These are phyloP conservation scores for Camelina laxa DNA, from an alignment of 345 rosid genomes.

Conservation along the genomic window DNA sequence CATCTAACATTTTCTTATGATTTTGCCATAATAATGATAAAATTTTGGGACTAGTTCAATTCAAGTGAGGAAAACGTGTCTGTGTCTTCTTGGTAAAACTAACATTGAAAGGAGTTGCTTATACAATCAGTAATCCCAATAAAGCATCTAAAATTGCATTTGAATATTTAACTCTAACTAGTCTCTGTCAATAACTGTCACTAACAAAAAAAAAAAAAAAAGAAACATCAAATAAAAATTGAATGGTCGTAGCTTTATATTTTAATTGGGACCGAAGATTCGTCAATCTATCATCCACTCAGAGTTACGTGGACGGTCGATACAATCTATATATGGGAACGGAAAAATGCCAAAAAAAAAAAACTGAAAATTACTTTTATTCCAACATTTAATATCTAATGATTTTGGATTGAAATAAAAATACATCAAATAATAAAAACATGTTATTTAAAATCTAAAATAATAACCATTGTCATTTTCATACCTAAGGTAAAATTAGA, in stretches of 20 bases:
- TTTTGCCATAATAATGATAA: constrained; percentile 17
- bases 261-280: constrained; percentile 27
- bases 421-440: too few relatives aligned
- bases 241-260: constrained; percentile 29
- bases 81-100: constrained; percentile 34
- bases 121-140: constrained; percentile 20
- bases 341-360: too few relatives aligned
- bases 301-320: constrained; percentile 38
- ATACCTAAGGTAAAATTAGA: too few relatives aligned
- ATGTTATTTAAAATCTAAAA: too few relatives aligned
- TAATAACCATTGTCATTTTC: too few relatives aligned
- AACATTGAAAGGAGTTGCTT: constrained; percentile 25
- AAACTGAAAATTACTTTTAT: too few relatives aligned
- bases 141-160: constrained; percentile 19
- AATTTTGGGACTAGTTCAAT: neutral
- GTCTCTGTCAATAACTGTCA: constrained; percentile 29
- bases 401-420: too few relatives aligned
- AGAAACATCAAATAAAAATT: neutral
- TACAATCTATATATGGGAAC: too few relatives aligned
- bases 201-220: neutral
- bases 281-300: constrained; percentile 19
- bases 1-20: constrained; percentile 13
- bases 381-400: too few relatives aligned
- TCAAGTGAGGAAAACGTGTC: constrained; percentile 36
- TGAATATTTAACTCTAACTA: constrained; percentile 5